Evolutionary conservation across 768 basidiomycete species (phyloP), one percentile per base, ranked within the genome.

Genomic region (Amanita subjunquillea): DNA sequence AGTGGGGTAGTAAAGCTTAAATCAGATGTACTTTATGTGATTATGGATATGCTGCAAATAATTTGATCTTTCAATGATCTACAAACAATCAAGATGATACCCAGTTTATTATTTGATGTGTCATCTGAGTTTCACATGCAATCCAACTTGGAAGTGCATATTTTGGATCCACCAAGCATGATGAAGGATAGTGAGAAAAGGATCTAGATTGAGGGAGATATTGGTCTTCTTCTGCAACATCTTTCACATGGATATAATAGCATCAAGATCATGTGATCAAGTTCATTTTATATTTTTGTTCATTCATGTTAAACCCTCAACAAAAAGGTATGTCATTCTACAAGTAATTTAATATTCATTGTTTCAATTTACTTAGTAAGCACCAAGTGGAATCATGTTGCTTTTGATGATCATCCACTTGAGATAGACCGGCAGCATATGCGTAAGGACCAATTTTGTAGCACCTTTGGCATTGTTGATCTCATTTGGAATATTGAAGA

Each of bases 401-500:
- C 37, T 6, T 38, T 38, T 9, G 37, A 38, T n/a, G n/a, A 12
- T 38, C 6, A 38, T 3, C 37, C 37, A 38, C 4, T 6, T 9
- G 37, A 38, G 10, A 4, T 38, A 38, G 6, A 38, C 3, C 4
- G 37, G 4, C 10, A 12, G 3, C 10, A 3, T 12, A 38, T 38
- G 10, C 4, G 37, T 38, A 38, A 12, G 37, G 6, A 12, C 4
- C 2, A 38, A 38, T 38, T 38, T 38, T 5, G n/a, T 4, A 38
- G 3, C 10, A 12, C 1, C 3, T 12, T n/a, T 12, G 10, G 4
- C 3, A 38, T 12, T 38, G 10, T 12, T 38, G 3, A 6, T 38
- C 5, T 38, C 74, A 54, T 89, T 77, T 13, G 92, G 70, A 53
- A 12, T 38, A 12, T 38, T 38, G 1, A 6, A 38, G 37, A 38